These are phyloP conservation scores for Calocybe gangraenosa DNA, from an alignment of 768 basidiomycete genomes.

Conservation along the genomic window DNA sequence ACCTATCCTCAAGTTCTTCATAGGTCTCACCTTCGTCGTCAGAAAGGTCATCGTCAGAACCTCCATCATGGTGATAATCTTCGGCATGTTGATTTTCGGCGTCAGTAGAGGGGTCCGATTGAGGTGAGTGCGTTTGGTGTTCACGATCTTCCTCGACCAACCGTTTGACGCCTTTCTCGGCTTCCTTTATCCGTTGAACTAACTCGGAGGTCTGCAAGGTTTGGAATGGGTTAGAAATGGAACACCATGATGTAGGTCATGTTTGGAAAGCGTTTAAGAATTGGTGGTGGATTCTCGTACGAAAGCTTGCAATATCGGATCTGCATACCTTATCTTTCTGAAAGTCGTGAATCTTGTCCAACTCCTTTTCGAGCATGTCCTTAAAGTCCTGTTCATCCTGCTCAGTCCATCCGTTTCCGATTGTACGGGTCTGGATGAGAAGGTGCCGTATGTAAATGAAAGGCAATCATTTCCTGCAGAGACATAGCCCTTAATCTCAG, in stretches of 20 bases:
- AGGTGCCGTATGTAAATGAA: conserved; percentile 5
- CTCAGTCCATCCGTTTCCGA: conserved; percentile 61
- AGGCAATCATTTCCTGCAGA: neutral
- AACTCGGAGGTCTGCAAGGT: conserved; percentile 69
- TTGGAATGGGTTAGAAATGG: neutral
- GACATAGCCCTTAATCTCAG: neutral
- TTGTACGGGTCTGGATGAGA: conserved; percentile 34
- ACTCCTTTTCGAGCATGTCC: conserved; percentile 71
- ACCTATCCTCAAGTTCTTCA: conserved; percentile 81
- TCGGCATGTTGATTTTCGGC: conserved; percentile 52
- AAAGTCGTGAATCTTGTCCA: conserved; percentile 93
- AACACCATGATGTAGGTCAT: neutral
- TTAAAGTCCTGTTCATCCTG: conserved; percentile 83
- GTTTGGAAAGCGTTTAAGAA: too few relatives aligned
- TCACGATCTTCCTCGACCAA: conserved; percentile 61
- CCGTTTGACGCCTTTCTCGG: conserved; percentile 75
- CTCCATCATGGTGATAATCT: conserved; percentile 54
- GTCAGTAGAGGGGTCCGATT: conserved; percentile 32
- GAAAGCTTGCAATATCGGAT: too few relatives aligned
- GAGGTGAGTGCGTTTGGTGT: conserved; percentile 15
- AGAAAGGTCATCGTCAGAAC: conserved; percentile 64
- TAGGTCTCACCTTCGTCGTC: conserved; percentile 50
- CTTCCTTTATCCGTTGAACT: conserved; percentile 72
- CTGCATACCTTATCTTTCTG: conserved; percentile 76
- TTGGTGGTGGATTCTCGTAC: too few relatives aligned